A percentile compares a stretch with the other conserved stretches of the same genome.
These are phyloP conservation scores for Selenicereus undatus DNA, from an alignment of 148 eudicot species.

Conservation along the genomic window DNA sequence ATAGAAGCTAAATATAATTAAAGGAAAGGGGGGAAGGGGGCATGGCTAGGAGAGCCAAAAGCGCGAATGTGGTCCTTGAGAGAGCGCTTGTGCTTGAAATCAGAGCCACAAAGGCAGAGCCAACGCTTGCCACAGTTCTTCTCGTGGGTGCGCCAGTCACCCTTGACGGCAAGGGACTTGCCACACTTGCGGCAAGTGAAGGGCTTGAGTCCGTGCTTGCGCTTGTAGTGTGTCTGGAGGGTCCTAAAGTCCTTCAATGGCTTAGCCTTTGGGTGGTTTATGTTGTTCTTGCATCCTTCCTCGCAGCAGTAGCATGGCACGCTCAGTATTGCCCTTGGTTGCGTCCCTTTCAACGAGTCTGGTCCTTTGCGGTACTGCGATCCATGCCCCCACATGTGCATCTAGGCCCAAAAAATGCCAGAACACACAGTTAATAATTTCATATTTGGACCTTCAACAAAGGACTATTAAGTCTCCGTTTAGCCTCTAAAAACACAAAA, in stretches of 20 bases:
- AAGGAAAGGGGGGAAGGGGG: slow-evolving; percentile 35
- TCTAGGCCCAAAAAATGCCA: slow-evolving; percentile 29
- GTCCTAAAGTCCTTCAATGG: slow-evolving; percentile 81
- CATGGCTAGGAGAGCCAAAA: slow-evolving; percentile 55
- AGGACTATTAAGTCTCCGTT: too few species aligned
- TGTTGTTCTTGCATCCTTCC: slow-evolving; percentile 78
- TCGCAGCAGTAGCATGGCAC: slow-evolving; percentile 78
- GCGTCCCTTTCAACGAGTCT: slow-evolving; percentile 62
- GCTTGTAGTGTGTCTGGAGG: slow-evolving; percentile 83
- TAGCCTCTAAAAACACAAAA: too few species aligned
- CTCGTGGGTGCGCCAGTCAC: slow-evolving; percentile 94
- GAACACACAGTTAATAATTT: too few species aligned
- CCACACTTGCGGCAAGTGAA: slow-evolving; percentile 67
- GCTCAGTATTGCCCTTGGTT: slow-evolving; percentile 51
- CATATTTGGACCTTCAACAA: too few species aligned
- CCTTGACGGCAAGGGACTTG: slow-evolving; percentile 69
- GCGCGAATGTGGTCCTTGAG: slow-evolving; percentile 71
- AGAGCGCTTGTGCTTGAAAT: slow-evolving; percentile 85
- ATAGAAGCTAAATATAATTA: slow-evolving; percentile 1
- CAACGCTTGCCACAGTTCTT: slow-evolving; percentile 93
- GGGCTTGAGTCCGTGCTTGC: slow-evolving; percentile 64
- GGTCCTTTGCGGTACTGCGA: slow-evolving; percentile 73
- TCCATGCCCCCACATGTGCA: slow-evolving; percentile 95
- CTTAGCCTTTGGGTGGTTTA: slow-evolving; percentile 60
- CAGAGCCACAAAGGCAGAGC: slow-evolving; percentile 80